Evolutionary conservation across 208 protist genomes (phyloP).

Genomic region (Leishmania turanica): DNA sequence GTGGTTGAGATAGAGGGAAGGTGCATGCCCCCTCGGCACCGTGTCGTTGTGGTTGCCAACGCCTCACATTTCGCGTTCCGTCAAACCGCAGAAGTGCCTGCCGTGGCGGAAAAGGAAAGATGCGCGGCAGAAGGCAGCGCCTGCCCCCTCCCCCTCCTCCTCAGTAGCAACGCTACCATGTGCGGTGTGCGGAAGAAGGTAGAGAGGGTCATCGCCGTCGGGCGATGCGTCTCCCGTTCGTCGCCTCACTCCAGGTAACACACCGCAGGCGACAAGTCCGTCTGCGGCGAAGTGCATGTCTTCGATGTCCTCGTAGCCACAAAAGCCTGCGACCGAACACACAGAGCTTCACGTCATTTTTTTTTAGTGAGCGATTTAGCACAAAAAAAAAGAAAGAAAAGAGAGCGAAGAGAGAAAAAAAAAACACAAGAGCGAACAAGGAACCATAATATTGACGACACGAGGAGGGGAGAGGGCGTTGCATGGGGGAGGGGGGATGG

Average conservation of each 20-base stretch:
- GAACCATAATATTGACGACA: conserved; percentile 1
- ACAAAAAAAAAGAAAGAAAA: conserved; percentile 22
- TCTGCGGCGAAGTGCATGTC: not conserved
- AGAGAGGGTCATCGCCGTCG: not conserved
- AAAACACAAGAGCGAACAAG: conserved; percentile 6
- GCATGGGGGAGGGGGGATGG: not conserved
- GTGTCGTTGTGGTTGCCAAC: no score
- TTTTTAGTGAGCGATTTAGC: conserved; percentile 13
- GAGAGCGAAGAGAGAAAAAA: conserved; percentile 10
- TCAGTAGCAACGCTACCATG: not conserved
- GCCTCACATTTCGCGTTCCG: not conserved
- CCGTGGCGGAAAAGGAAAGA: not conserved
- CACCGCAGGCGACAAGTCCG: not conserved
- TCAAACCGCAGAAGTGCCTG: not conserved
- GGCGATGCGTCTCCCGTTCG: not conserved
- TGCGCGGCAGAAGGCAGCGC: not conserved
- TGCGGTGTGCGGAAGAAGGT: not conserved
- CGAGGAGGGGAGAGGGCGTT: conserved; percentile 3
- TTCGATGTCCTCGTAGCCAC: not conserved
- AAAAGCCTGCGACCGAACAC: not conserved
- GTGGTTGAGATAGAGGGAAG: not conserved
- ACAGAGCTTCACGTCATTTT: not conserved
- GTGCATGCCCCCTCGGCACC: not conserved
- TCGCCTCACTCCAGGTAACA: not conserved
- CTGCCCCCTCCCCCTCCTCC: no score